These are phyloP conservation scores for Aspergillus asperescens DNA, from an alignment of 495 filamentous ascomycete species.

Conservation along the genomic window DNA sequence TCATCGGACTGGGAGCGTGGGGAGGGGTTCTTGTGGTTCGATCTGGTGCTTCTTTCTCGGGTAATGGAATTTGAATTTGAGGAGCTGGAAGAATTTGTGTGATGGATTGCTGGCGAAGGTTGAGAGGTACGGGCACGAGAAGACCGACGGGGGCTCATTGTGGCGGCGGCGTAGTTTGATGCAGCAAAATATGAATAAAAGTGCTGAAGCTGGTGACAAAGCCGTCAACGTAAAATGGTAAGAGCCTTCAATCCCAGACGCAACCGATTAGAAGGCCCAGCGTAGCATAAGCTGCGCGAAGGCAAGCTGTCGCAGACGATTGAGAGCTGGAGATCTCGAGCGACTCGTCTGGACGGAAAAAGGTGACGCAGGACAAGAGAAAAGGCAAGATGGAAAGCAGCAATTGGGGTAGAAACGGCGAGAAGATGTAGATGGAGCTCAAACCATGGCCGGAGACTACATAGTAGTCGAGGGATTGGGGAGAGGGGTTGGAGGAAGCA, in stretches of 20 bases:
- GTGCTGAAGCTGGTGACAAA: not conserved
- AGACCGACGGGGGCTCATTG: conserved; percentile 77
- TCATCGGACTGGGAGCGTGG: conserved; percentile 81
- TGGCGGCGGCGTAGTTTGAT: conserved; percentile 14
- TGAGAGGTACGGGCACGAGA: conserved; percentile 83
- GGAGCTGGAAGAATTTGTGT: conserved; percentile 69
- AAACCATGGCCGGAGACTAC: conserved; percentile 38
- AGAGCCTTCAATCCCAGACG: not conserved
- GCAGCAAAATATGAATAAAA: conserved; percentile 13
- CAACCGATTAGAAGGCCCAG: not conserved
- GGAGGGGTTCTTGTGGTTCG: conserved; percentile 65
- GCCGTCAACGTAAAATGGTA: not conserved
- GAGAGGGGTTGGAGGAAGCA: conserved; percentile 30
- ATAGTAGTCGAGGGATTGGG: conserved; percentile 36
- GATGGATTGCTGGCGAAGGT: conserved; percentile 59
- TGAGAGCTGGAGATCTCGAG: conserved; percentile 17
- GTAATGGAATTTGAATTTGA: conserved; percentile 64
- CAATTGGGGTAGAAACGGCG: conserved; percentile 27
- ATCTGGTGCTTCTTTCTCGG: conserved; percentile 66
- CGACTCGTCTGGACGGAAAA: conserved; percentile 16
- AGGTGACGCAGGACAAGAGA: conserved; percentile 21
- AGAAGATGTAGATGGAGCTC: conserved; percentile 29
- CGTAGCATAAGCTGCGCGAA: conserved; percentile 16
- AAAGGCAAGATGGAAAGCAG: conserved; percentile 20
- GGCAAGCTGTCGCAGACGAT: conserved; percentile 28